These are phyloP conservation scores for Helianthus tuberosus DNA, from an alignment of 129 eudicot genomes.

Conservation along the genomic window DNA sequence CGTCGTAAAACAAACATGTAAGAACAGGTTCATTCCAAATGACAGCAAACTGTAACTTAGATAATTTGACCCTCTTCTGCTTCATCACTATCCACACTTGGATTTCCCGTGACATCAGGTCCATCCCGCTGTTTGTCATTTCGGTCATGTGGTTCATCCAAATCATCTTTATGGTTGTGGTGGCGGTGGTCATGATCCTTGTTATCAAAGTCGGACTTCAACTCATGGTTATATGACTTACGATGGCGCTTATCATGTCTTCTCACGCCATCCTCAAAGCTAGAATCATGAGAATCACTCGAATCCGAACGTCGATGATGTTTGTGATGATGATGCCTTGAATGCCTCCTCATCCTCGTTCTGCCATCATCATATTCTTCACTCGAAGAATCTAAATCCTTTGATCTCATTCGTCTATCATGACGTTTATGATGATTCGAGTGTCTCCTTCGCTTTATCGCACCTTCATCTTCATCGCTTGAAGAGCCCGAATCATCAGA, in stretches of 20 bases:
- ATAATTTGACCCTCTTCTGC: neutral
- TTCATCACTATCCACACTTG: neutral
- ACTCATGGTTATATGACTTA: conserved; percentile 41
- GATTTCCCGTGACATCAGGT: too few species aligned
- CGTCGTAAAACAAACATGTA: neutral
- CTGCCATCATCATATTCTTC: conserved; percentile 41
- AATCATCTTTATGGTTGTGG: neutral
- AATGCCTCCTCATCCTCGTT: conserved; percentile 33
- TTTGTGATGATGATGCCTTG: conserved; percentile 40
- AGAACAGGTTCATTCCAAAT: neutral
- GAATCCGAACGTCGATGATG: conserved; percentile 42
- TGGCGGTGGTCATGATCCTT: conserved; percentile 3
- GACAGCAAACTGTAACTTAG: neutral
- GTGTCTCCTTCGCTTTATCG: conserved; percentile 29
- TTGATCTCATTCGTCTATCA: conserved; percentile 8
- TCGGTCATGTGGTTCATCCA: neutral
- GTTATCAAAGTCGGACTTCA: conserved; percentile 32
- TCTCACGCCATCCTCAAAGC: conserved; percentile 38
- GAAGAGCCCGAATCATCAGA: conserved; percentile 35
- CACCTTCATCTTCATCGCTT: conserved; percentile 33
- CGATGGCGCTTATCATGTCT: conserved; percentile 50
- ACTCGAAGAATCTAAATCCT: conserved; percentile 43
- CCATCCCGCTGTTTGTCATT: too few species aligned
- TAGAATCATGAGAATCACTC: conserved; percentile 3
- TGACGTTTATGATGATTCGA: conserved; percentile 40